phyloP scores from a whole-genome alignment of 1,284 basidiomycete genomes.

The Grifola frondosa region DNA sequence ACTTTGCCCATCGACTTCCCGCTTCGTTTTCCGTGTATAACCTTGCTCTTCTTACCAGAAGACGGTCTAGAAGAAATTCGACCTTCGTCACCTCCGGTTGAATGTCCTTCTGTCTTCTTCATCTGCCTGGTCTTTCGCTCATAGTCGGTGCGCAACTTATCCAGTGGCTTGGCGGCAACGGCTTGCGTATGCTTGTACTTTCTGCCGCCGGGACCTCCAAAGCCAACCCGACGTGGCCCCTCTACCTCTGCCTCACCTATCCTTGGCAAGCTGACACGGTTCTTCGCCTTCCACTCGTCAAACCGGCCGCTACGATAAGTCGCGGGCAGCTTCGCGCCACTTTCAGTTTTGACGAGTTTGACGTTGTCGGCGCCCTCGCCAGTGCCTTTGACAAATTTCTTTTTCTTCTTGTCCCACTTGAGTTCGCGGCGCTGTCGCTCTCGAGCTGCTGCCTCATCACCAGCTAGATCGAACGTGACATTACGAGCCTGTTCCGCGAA shows the following conservation, averaged over 20 bases:
- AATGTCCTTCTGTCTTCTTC: conserved; percentile 51
- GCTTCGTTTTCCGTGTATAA: conserved; percentile 43
- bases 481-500: conserved; percentile 85
- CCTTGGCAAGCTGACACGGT: conserved; percentile 68
- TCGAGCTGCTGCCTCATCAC: conserved; percentile 70
- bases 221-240: conserved; percentile 31
- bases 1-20: conserved; percentile 63
- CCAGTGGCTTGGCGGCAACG: conserved; percentile 65
- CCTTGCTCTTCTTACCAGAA: conserved; percentile 30
- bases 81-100: conserved; percentile 22
- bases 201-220: conserved; percentile 41
- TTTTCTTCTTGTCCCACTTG: conserved; percentile 96
- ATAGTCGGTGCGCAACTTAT: conserved; percentile 66
- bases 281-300: conserved; percentile 92
- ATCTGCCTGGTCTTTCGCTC: conserved; percentile 66
- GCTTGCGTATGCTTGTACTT: conserved; percentile 70
- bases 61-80: conserved; percentile 20
- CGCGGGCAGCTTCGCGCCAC: conserved; percentile 89
- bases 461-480: conserved; percentile 82
- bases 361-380: conserved; percentile 90
- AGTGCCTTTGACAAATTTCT: conserved; percentile 88
- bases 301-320: conserved; percentile 92
- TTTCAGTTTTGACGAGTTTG: conserved; percentile 93
- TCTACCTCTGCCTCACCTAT: conserved; percentile 78
- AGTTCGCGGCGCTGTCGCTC: conserved; percentile 66